Percentiles rank a stretch among this genome's conserved stretches.
Conservation (phyloP, 371 early-diverging fungal genomes). For the Mortierella sp. region DNA sequence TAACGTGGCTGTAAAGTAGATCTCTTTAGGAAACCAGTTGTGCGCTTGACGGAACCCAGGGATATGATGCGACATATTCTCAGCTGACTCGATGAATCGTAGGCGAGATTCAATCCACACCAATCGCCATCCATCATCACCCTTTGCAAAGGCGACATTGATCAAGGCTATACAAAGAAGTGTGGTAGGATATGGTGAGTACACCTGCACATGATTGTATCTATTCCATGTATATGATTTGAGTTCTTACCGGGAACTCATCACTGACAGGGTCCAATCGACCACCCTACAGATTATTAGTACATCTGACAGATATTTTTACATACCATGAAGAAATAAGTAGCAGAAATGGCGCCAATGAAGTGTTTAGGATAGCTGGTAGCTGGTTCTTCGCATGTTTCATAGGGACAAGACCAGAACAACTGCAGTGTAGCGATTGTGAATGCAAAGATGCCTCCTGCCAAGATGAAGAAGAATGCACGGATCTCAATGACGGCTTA, state of each 20-base stretch:
- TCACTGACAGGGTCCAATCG: no score
- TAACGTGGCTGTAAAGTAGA: constrained; percentile 20
- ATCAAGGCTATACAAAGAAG: no score
- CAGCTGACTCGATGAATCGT: no score
- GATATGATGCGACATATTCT: no score
- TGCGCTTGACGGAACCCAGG: constrained; percentile 21
- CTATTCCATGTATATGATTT: no score
- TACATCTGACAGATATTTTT: neutral
- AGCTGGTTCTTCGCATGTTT: neutral
- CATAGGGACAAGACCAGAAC: constrained; percentile 8
- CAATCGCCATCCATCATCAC: no score
- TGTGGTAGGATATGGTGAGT: no score
- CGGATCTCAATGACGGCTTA: constrained; percentile 19
- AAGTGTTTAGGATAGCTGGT: constrained; percentile 14
- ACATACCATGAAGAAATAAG: constrained; percentile 47
- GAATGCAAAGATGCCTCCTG: constrained; percentile 26
- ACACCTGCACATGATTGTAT: no score
- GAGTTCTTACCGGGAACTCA: no score
- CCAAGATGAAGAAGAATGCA: constrained; percentile 39
- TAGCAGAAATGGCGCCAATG: constrained; percentile 20
- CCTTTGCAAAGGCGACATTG: no score
- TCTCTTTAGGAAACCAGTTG: constrained; percentile 22
- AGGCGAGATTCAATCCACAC: no score
- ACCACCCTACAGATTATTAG: no score
- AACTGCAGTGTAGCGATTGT: constrained; percentile 20